Conservation (phyloP, 2,329 filamentous ascomycete species). For the Blumeria graminis region DNA sequence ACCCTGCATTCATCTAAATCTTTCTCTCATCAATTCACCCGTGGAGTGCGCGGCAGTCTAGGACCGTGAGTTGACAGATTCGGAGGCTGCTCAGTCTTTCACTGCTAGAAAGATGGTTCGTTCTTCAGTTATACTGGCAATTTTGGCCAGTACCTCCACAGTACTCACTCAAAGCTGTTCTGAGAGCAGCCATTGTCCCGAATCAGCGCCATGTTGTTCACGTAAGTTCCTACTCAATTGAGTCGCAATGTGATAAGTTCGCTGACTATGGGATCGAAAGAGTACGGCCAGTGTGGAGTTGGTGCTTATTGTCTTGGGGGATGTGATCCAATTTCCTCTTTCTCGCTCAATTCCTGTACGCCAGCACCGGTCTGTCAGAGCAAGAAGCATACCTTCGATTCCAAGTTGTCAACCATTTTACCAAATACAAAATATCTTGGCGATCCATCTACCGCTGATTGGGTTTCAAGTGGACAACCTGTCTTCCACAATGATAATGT, state of each 20-base stretch:
- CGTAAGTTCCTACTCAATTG: slow-evolving; percentile 27
- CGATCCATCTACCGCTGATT: slow-evolving; percentile 55
- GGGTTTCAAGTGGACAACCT: slow-evolving; percentile 66
- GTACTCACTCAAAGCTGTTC: slow-evolving; percentile 19
- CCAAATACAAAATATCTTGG: slow-evolving; percentile 68
- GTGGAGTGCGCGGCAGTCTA: no score
- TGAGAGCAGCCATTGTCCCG: slow-evolving; percentile 37
- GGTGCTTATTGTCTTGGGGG: slow-evolving; percentile 91
- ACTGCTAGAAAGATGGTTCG: background rate
- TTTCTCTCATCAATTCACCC: no score
- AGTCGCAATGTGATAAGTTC: background rate
- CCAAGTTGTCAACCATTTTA: slow-evolving; percentile 37
- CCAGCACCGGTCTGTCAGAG: slow-evolving; percentile 63
- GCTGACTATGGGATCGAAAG: slow-evolving; percentile 21
- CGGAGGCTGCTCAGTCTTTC: no score
- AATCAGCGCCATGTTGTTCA: slow-evolving; percentile 53
- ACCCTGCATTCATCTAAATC: no score
- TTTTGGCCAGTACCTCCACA: slow-evolving; percentile 7
- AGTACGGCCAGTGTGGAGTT: slow-evolving; percentile 79
- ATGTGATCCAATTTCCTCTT: slow-evolving; percentile 73
- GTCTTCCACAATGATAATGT: slow-evolving; percentile 42
- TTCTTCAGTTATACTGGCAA: slow-evolving; percentile 6
- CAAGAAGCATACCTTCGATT: slow-evolving; percentile 48
- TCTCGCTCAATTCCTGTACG: slow-evolving; percentile 60
- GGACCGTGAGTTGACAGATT: no score